A percentile compares a stretch with the other conserved stretches of the same genome.
These are phyloP conservation scores for Krasilnikovozyma curviuscula DNA, from an alignment of 768 basidiomycete species.

Conservation along the genomic window DNA sequence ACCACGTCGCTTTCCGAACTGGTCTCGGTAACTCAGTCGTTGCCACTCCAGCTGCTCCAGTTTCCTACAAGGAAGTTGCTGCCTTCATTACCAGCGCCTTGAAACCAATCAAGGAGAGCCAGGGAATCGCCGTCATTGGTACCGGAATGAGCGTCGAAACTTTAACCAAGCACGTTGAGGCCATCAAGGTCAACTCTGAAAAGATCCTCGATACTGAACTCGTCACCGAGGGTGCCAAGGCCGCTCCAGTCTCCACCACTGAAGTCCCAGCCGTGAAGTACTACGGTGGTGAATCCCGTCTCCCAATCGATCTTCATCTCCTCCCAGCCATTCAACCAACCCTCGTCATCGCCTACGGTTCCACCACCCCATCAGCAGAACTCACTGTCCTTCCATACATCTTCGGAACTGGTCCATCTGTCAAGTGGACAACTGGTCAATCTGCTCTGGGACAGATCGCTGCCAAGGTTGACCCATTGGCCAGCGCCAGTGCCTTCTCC, in stretches of 20 bases:
- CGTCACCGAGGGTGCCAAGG: conserved; percentile 13
- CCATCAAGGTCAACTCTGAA: too few species aligned
- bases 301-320: conserved; percentile 35
- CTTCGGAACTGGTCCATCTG: conserved; percentile 52
- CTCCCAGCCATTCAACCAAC: conserved; percentile 43
- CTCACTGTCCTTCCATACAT: conserved; percentile 61
- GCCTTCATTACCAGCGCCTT: conserved; percentile 54
- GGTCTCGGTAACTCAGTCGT: conserved; percentile 85
- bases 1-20: conserved; percentile 74
- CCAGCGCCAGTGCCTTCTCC: conserved; percentile 52
- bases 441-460: conserved; percentile 46
- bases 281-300: conserved; percentile 72
- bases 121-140: conserved; percentile 54
- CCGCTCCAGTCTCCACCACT: conserved; percentile 25
- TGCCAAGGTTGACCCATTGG: conserved; percentile 30
- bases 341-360: conserved; percentile 72
- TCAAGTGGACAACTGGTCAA: conserved; percentile 69
- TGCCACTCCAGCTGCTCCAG: conserved; percentile 45
- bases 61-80: conserved; percentile 48
- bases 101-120: conserved; percentile 46
- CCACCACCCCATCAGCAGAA: conserved; percentile 42
- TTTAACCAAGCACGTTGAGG: conserved; percentile 45
- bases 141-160: conserved; percentile 44
- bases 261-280: conserved; percentile 33
- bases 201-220: conserved; percentile 5